Evolutionary conservation across 306 rosid species (phyloP), one percentile per base, ranked within the genome.

Genomic region (Vigna angularis): DNA sequence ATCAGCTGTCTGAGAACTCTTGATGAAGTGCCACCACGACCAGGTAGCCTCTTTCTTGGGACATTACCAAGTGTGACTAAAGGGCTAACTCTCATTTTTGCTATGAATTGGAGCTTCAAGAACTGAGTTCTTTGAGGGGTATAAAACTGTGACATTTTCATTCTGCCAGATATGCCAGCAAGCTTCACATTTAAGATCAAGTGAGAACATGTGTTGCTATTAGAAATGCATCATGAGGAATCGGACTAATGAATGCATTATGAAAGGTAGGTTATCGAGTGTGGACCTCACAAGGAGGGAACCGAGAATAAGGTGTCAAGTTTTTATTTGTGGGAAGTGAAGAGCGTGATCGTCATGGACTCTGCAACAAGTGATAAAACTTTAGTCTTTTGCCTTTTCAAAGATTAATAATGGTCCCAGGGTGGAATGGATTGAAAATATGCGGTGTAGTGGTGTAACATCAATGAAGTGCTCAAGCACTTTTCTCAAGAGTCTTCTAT

Each of bases 31-130:
- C 74, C 77, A 78, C 77, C 11, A 1, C 28, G 28, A 26, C 72
- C 72, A 14, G 51, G 53, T 28, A 66, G 16, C 13, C 48, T 30
- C 28, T 74, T 79, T 67, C 85, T 74, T 52, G 84, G 80, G 61
- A n/a, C 83, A 56, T 80, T 42, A 68, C 66, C 89, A 30, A 84
- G 77, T 48, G 91, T 74, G 59, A 72, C 87, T 32, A 79, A 75
- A 58, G 89, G 74, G 9, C 83, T 75, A 10, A 81, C 65, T 62
- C 77, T 72, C 80, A 82, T 76, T 66, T 86, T 86, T 80, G 52
- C 79, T 87, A 73, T 78, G 50, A 45, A 45, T 3, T 45, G 65
- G 34, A 82, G 71, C 82, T 73, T 76, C 62, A 76, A 49, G 51
- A 65, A 70, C 57, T 86, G 80, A 57, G 68, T 26, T 47, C 74